These are phyloP conservation scores for Mucor velutinosus DNA, from an alignment of 371 early-diverging fungal genomes.

Conservation along the genomic window DNA sequence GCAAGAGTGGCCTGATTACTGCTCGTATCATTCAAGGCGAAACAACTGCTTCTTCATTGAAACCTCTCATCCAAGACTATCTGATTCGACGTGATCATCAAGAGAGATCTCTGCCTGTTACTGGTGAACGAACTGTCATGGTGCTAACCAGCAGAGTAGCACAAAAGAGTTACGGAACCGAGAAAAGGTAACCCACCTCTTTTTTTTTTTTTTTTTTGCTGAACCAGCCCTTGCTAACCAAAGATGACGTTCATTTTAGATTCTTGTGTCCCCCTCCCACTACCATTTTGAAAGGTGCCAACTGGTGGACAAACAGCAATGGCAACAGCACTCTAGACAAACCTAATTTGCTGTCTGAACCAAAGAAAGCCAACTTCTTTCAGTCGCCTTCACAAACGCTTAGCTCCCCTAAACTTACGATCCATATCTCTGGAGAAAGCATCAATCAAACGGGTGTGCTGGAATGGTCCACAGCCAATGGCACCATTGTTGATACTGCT, in stretches of 20 bases:
- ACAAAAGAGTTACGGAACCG: conserved; percentile 85
- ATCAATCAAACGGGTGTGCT: conserved; percentile 43
- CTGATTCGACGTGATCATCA: conserved; percentile 39
- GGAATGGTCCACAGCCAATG: conserved; percentile 45
- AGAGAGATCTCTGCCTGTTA: conserved; percentile 64
- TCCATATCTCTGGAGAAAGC: conserved; percentile 51
- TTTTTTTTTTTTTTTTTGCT: no score
- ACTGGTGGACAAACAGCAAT: conserved; percentile 57
- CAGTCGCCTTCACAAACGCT: conserved; percentile 14
- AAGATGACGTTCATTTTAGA: conserved; percentile 26
- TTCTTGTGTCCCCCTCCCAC: conserved; percentile 86
- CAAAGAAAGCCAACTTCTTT: conserved; percentile 26
- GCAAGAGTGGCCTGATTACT: conserved; percentile 13
- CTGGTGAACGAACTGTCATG: conserved; percentile 72
- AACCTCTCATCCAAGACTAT: conserved; percentile 49
- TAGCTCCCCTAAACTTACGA: conserved; percentile 42
- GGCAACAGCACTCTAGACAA: conserved; percentile 9
- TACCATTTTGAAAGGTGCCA: conserved; percentile 70
- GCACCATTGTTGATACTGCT: conserved; percentile 33
- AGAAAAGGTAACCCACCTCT: conserved; percentile 62
- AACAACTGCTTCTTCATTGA: conserved; percentile 18
- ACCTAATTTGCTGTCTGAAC: conserved; percentile 16
- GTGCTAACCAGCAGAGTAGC: conserved; percentile 81
- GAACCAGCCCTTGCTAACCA: not conserved
- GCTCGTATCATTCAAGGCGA: conserved; percentile 17